Percentiles rank a stretch among this genome's conserved stretches.
These are phyloP conservation scores for Aspergillus panamensis DNA, from an alignment of 495 filamentous ascomycete species.

Conservation along the genomic window DNA sequence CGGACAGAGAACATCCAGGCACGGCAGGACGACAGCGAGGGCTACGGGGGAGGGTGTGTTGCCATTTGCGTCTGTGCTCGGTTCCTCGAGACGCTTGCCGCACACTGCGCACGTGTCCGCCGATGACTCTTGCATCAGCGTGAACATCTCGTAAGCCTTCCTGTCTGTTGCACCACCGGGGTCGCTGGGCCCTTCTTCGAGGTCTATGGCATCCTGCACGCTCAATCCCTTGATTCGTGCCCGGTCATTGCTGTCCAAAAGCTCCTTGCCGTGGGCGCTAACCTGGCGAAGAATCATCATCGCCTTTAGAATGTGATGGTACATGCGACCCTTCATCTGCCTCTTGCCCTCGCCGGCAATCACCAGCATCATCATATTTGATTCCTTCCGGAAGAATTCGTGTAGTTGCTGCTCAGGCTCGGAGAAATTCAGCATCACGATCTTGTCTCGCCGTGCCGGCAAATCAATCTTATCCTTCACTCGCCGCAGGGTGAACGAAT, in stretches of 20 bases:
- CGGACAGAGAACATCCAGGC: constrained; percentile 77
- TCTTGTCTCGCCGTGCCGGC: constrained; percentile 67
- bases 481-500: constrained; percentile 88
- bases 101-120: constrained; percentile 69
- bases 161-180: constrained; percentile 54
- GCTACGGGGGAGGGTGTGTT: constrained; percentile 51
- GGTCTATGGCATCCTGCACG: constrained; percentile 75
- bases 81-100: constrained; percentile 53
- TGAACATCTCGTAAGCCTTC: constrained; percentile 77
- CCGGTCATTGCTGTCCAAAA: constrained; percentile 78
- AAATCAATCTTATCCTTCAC: constrained; percentile 87
- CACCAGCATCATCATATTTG: constrained; percentile 56
- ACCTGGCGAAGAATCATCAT: constrained; percentile 88
- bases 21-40: constrained; percentile 76
- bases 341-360: constrained; percentile 50
- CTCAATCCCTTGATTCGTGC: constrained; percentile 74
- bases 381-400: constrained; percentile 61
- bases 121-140: constrained; percentile 73
- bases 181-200: constrained; percentile 69
- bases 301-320: constrained; percentile 83
- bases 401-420: constrained; percentile 53
- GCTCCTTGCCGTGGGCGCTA: constrained; percentile 86
- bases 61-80: constrained; percentile 38
- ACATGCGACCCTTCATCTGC: constrained; percentile 74
- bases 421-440: constrained; percentile 58